These are phyloP conservation scores for Phytophthora pseudosyringae DNA, from an alignment of 352 stramenopile genomes.

Conservation along the genomic window DNA sequence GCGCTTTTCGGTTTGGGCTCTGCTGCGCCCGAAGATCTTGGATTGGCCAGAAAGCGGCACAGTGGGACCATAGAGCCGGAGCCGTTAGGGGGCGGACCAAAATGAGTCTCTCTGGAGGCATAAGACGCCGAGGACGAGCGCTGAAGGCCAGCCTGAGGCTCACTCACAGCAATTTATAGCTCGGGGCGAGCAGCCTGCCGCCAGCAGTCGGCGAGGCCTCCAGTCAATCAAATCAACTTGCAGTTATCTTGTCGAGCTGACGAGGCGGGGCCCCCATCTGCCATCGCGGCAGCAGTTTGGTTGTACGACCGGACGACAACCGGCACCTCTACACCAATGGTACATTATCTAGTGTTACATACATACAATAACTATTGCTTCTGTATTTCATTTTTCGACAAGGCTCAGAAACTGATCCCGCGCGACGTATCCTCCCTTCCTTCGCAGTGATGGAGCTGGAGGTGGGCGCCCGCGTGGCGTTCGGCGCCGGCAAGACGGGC, in stretches of 20 bases:
- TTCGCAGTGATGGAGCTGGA: constrained; percentile 50
- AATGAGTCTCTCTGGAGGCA: constrained; percentile 9
- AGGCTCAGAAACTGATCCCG: not conserved
- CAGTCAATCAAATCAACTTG: constrained; percentile 27
- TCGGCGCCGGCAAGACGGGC: constrained; percentile 73
- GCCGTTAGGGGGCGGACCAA: constrained; percentile 24
- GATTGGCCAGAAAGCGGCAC: constrained; percentile 29
- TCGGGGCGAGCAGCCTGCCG: not conserved
- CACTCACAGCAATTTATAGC: constrained; percentile 15
- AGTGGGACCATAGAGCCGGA: constrained; percentile 35
- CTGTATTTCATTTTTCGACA: not conserved
- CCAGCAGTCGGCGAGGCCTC: not conserved
- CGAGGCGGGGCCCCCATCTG: constrained; percentile 18
- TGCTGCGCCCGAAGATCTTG: not conserved
- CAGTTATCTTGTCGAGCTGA: constrained; percentile 17
- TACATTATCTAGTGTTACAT: not conserved
- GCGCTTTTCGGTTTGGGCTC: constrained; percentile 27
- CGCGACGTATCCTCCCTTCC: constrained; percentile 1
- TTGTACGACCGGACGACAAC: not conserved
- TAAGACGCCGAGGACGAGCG: constrained; percentile 12
- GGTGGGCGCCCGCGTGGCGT: constrained; percentile 66
- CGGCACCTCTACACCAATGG: not conserved
- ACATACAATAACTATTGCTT: not conserved
- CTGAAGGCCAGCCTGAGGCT: not conserved
- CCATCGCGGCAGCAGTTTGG: constrained; percentile 17